Evolutionary conservation across 2,329 filamentous ascomycete species (phyloP).

Genomic region (Trichoderma semiorbis): DNA sequence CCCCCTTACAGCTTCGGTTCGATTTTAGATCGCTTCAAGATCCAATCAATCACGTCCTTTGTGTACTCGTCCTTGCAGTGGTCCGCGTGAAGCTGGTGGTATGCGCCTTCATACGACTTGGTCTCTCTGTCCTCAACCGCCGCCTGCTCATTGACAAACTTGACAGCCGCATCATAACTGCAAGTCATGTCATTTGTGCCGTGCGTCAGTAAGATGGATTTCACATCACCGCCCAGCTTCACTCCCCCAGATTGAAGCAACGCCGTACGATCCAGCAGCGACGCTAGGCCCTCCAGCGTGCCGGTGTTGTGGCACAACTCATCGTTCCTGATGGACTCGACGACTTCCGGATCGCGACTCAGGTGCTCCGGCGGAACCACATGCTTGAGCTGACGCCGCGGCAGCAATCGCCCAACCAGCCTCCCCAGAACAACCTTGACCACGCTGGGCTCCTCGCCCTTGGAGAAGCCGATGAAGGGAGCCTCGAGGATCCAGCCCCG

Average conservation of each 20-base stretch:
- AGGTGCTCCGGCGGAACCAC: conserved; percentile 62
- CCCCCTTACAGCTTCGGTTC: conserved; percentile 38
- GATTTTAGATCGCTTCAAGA: conserved; percentile 44
- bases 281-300: conserved; percentile 76
- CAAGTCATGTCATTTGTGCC: conserved; percentile 72
- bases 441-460: conserved; percentile 58
- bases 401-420: conserved; percentile 64
- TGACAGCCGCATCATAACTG: conserved; percentile 61
- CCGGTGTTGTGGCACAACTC: conserved; percentile 75
- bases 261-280: conserved; percentile 70
- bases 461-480: conserved; percentile 74
- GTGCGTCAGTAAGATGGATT: conserved; percentile 68
- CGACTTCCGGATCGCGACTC: conserved; percentile 63
- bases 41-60: conserved; percentile 64
- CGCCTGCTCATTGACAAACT: conserved; percentile 57
- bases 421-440: conserved; percentile 64
- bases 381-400: conserved; percentile 63
- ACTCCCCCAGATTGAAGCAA: conserved; percentile 56
- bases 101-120: conserved; percentile 71
- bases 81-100: conserved; percentile 70
- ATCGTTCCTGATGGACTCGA: conserved; percentile 61
- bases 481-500: conserved; percentile 71
- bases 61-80: conserved; percentile 51
- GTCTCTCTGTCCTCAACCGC: conserved; percentile 65
- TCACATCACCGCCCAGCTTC: conserved; percentile 51